Evolutionary conservation across 2,329 filamentous ascomycete genomes (phyloP).

Genomic region (Cladophialophora bantiana): DNA sequence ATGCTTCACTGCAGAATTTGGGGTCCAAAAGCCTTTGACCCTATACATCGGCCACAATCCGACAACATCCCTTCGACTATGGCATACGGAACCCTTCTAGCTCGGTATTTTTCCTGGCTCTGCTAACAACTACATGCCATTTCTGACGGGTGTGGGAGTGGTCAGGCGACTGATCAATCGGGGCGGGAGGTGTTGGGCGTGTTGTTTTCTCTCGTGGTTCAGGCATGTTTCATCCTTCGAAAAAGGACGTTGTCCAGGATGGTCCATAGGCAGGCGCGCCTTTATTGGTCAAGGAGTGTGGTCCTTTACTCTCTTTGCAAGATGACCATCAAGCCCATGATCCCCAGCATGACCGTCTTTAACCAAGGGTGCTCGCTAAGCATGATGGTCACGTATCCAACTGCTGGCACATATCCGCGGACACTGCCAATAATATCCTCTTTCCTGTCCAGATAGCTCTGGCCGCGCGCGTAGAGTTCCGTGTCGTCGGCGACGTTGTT

Average conservation of each 20-base stretch:
- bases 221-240: slow-evolving; percentile 7
- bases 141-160: neutral
- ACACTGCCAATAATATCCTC: slow-evolving; percentile 94
- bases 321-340: slow-evolving; percentile 94
- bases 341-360: slow-evolving; percentile 90
- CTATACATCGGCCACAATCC: slow-evolving; percentile 4
- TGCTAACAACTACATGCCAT: neutral
- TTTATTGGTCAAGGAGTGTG: neutral
- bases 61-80: neutral
- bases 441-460: slow-evolving; percentile 81
- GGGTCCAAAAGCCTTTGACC: neutral
- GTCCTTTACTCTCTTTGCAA: slow-evolving; percentile 78
- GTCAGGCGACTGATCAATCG: neutral
- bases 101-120: neutral
- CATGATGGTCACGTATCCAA: slow-evolving; percentile 96
- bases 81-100: neutral
- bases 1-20: neutral
- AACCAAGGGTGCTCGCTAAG: slow-evolving; percentile 95
- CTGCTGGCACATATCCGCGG: slow-evolving; percentile 87
- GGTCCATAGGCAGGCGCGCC: neutral
- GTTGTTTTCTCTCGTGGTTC: neutral
- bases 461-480: slow-evolving; percentile 83
- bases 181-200: neutral
- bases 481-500: slow-evolving; percentile 96
- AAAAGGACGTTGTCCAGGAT: neutral